Conservation (phyloP, 805 yeast genomes). For the Yamadazyma takamatsuzukensis region DNA sequence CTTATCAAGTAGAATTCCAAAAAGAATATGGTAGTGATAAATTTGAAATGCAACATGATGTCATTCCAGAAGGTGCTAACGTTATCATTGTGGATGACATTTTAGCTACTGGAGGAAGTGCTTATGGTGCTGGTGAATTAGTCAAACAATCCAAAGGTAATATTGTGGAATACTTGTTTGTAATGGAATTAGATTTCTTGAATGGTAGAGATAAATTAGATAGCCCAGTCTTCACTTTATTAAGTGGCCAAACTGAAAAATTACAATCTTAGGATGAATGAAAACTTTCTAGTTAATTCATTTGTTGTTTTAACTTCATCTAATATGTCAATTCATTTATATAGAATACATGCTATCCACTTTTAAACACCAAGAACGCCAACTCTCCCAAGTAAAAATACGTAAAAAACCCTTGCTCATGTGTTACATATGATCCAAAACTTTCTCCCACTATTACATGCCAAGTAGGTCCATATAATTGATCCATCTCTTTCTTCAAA, state of each 20-base stretch:
- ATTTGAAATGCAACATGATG: conserved; percentile 82
- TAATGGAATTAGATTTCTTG: conserved; percentile 92
- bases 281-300: too few relatives aligned
- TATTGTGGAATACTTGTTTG: conserved; percentile 77
- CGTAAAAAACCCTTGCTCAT: conserved; percentile 68
- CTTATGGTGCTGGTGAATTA: conserved; percentile 87
- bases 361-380: conserved; percentile 69
- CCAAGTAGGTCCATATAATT: conserved; percentile 68
- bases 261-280: conserved; percentile 10
- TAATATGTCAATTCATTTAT: background rate
- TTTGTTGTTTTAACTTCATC: too few relatives aligned
- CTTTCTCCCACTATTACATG: conserved; percentile 78
- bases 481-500: conserved; percentile 65
- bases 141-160: conserved; percentile 64
- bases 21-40: conserved; percentile 93
- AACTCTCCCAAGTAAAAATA: conserved; percentile 68
- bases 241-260: conserved; percentile 74
- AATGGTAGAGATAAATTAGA: conserved; percentile 86
- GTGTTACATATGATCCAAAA: conserved; percentile 77
- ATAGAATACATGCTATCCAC: too few relatives aligned
- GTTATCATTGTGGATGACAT: conserved; percentile 93
- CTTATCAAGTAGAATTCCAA: conserved; percentile 63
- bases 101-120: conserved; percentile 98
- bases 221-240: conserved; percentile 85
- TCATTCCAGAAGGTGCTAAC: conserved; percentile 74